Evolutionary conservation across 108 stramenopile genomes (phyloP).

Genomic region (Discostella pseudostelligera): DNA sequence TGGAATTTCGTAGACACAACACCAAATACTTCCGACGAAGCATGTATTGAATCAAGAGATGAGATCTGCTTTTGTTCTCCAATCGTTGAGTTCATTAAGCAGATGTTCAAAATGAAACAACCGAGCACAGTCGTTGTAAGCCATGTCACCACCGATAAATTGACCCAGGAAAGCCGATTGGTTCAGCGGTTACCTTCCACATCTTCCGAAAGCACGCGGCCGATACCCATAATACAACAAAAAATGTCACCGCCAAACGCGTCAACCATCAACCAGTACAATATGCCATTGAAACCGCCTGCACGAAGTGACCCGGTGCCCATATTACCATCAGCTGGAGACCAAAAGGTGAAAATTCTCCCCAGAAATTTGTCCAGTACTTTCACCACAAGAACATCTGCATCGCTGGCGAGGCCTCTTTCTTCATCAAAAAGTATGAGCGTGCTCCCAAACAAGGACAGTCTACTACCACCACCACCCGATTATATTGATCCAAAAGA

Average conservation of each 20-base stretch:
- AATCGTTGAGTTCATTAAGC: constrained; percentile 14
- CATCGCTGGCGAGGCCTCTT: not conserved
- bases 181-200: not conserved
- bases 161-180: not conserved
- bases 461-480: constrained; percentile 41
- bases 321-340: constrained; percentile 18
- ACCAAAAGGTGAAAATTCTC: not conserved
- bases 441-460: constrained; percentile 1
- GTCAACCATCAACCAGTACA: constrained; percentile 16
- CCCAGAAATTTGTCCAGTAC: constrained; percentile 3
- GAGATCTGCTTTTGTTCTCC: constrained; percentile 31
- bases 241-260: not conserved
- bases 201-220: not conserved
- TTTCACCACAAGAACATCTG: constrained; percentile 6
- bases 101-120: constrained; percentile 12
- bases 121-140: not conserved
- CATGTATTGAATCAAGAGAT: not conserved
- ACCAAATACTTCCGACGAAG: not conserved
- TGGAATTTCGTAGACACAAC: not conserved
- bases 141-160: not conserved
- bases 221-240: not conserved
- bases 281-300: constrained; percentile 34
- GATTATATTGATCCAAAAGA: constrained; percentile 66
- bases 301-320: constrained; percentile 34
- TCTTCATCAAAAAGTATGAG: not conserved